Conservation (phyloP, 108 stramenopile species). For the Parmales sp. region DNA sequence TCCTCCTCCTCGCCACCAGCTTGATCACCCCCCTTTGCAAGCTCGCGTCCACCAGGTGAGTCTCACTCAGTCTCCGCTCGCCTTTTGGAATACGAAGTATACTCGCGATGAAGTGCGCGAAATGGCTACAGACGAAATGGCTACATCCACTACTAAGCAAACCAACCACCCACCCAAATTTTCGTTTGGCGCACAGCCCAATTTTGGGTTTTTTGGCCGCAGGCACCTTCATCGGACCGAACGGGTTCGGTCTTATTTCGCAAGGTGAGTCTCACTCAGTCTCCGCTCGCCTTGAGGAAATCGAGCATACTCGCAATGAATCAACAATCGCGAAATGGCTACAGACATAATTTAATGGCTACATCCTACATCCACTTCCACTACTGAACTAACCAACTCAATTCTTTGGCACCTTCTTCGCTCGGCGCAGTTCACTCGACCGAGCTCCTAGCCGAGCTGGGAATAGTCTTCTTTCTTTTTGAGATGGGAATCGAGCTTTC, state of each 20-base stretch:
- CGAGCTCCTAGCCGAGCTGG: slow-evolving; percentile 76
- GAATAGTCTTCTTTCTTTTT: slow-evolving; percentile 92
- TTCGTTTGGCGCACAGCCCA: too few relatives aligned
- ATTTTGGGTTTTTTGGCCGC: slow-evolving; percentile 83
- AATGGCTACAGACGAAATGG: too few relatives aligned
- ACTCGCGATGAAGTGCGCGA: too few relatives aligned
- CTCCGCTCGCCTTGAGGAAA: neutral
- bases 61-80: too few relatives aligned
- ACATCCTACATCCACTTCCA: neutral
- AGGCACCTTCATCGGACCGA: slow-evolving; percentile 83
- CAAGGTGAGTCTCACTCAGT: neutral
- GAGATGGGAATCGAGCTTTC: slow-evolving; percentile 95
- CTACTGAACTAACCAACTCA: neutral
- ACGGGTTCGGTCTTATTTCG: slow-evolving; percentile 64
- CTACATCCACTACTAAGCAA: too few relatives aligned
- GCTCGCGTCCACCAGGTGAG: slow-evolving; percentile 54
- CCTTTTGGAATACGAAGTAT: too few relatives aligned
- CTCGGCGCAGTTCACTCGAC: slow-evolving; percentile 56
- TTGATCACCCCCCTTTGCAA: slow-evolving; percentile 81
- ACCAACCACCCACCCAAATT: too few relatives aligned
- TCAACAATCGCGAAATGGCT: neutral
- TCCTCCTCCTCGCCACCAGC: slow-evolving; percentile 74
- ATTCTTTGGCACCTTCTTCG: neutral
- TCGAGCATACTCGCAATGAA: neutral
- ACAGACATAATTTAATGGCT: neutral